Base-by-base conservation (phyloP, 768 basidiomycete species). In the Mycena rebaudengoi region DNA sequence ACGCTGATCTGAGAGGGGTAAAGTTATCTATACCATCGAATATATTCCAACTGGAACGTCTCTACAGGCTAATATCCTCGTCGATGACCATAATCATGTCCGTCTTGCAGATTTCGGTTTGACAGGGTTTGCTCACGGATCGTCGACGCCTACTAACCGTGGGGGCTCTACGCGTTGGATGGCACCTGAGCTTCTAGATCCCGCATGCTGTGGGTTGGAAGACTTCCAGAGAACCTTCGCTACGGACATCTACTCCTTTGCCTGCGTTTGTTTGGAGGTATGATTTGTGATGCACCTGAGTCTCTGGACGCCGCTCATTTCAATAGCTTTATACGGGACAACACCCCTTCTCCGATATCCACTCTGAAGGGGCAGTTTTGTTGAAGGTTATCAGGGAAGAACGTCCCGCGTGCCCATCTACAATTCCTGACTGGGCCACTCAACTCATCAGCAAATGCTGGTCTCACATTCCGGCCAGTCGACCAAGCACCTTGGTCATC, bases 1-100 rank as follows among this genome's bases (percentile, higher is more conserved):
- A 73, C 25, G 73, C 69, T 0, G 73, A 75, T 58, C 62, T 75
- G 20, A 63, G 67, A n/a, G 71, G 73, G 30, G 73, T 74, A 55
- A 7, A 23, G 45, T 40, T 51, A 21, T 43, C 48, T 43, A n/a
- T n/a, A n/a, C n/a, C n/a, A n/a, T n/a, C n/a, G n/a, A n/a, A n/a
- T n/a, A n/a, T n/a, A n/a, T n/a, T n/a, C n/a, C n/a, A n/a, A n/a
- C n/a, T n/a, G n/a, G n/a, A 41, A 37, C 20, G 28, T 33, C 3
- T 37, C 14, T 12, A 3, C 23, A 73, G 72, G 67, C 65, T 7
- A 71, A 71, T 28, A 66, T 71, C 16, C 63, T 71, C 14, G 61
- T 69, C 14, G 62, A 60, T 20, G 60, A 67, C 4, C 46, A 60
- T 28, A 39, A 48, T 7, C 59, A 43, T 29, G 64, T 50, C 8